Conservation (phyloP, 2,329 filamentous ascomycete genomes). For the Lachnellula occidentalis region DNA sequence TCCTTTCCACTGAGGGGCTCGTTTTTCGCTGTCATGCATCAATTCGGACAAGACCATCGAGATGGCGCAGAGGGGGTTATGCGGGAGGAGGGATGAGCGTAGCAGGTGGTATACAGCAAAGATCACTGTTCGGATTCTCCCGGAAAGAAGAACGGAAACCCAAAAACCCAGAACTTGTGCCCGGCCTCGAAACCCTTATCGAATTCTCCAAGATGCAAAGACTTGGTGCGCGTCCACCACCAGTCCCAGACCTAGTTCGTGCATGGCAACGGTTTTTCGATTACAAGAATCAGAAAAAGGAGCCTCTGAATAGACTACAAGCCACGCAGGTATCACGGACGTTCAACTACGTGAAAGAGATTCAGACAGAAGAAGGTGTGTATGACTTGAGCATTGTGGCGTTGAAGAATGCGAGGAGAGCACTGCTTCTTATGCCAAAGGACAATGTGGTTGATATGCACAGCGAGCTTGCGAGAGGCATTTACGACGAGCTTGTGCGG, state of each 20-base stretch:
- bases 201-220: constrained; percentile 59
- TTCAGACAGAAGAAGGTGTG: constrained; percentile 14
- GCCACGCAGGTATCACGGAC: constrained; percentile 55
- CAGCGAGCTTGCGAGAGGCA: constrained; percentile 20
- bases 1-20: constrained; percentile 45
- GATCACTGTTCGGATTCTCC: constrained; percentile 61
- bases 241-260: constrained; percentile 54
- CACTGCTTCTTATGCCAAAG: constrained; percentile 19
- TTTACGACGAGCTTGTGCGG: constrained; percentile 18
- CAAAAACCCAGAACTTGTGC: constrained; percentile 59
- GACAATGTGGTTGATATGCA: constrained; percentile 16
- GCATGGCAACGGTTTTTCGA: constrained; percentile 62
- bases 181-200: constrained; percentile 67
- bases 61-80: background rate
- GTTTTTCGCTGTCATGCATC: constrained; percentile 28
- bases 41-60: background rate
- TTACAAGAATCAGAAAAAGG: constrained; percentile 43
- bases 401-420: constrained; percentile 13
- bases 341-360: constrained; percentile 52
- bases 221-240: constrained; percentile 59
- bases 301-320: constrained; percentile 59
- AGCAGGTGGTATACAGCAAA: constrained; percentile 29
- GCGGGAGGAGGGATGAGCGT: background rate
- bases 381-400: constrained; percentile 7
- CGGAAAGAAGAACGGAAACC: constrained; percentile 52